phyloP scores from a whole-genome alignment of 2,329 filamentous ascomycete genomes.

The Blumeriella jaapii region DNA sequence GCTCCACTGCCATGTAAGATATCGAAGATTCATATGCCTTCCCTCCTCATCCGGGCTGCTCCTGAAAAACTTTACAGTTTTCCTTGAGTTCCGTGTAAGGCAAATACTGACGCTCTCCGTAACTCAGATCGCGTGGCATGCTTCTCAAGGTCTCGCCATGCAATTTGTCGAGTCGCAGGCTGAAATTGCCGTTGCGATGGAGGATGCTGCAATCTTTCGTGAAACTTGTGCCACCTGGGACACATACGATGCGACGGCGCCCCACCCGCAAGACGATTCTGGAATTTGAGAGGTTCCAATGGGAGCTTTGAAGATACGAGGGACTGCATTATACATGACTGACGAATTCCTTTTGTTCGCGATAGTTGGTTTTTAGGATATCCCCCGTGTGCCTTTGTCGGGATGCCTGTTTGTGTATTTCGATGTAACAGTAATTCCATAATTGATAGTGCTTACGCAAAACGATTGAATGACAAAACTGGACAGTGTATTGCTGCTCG shows the following conservation, averaged over 20 bases:
- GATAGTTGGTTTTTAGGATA: too few relatives aligned
- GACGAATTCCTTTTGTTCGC: conserved; percentile 2
- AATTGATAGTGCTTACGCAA: too few relatives aligned
- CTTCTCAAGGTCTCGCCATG: conserved; percentile 39
- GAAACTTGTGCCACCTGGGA: conserved; percentile 19
- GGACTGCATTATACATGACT: neutral
- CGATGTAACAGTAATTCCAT: too few relatives aligned
- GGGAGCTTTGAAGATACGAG: neutral
- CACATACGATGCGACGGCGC: conserved; percentile 10
- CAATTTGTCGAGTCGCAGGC: conserved; percentile 36
- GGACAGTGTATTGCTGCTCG: too few relatives aligned
- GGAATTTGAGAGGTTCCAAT: conserved; percentile 14
- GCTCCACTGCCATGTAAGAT: conserved; percentile 29
- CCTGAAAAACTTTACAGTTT: too few relatives aligned
- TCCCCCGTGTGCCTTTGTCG: too few relatives aligned
- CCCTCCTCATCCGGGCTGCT: too few relatives aligned
- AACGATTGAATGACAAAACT: too few relatives aligned
- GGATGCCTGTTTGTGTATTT: too few relatives aligned
- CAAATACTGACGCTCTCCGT: too few relatives aligned
- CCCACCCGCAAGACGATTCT: conserved; percentile 21
- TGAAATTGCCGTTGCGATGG: conserved; percentile 15
- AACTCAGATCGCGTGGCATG: conserved; percentile 41
- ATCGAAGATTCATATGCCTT: too few relatives aligned
- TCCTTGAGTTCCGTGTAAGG: too few relatives aligned
- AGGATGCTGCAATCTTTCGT: conserved; percentile 10